A percentile compares a stretch with the other conserved stretches of the same genome.
Conservation (phyloP, 2,329 filamentous ascomycete species). For the Fusarium sp. region DNA sequence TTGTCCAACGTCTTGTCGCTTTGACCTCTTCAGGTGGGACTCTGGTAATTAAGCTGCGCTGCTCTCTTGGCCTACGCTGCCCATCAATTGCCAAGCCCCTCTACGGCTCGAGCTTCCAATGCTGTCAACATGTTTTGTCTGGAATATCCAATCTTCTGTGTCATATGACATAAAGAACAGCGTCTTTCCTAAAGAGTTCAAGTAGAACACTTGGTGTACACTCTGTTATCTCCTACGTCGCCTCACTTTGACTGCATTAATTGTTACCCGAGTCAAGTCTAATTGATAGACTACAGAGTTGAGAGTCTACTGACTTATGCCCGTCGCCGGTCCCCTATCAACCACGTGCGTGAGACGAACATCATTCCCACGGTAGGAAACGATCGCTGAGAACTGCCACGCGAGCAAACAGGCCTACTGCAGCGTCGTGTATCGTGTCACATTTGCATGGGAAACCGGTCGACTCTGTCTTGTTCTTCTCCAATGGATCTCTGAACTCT, state of each 20-base stretch:
- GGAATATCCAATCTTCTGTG: neutral
- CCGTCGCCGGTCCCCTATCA: neutral
- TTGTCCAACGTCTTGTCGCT: neutral
- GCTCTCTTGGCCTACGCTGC: neutral
- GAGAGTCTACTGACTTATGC: constrained; percentile 4
- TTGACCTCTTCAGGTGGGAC: constrained; percentile 3
- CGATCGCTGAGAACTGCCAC: constrained; percentile 24
- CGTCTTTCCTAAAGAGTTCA: neutral
- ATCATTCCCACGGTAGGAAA: constrained; percentile 22
- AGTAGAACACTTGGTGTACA: neutral
- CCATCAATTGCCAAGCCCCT: constrained; percentile 8
- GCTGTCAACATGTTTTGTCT: neutral
- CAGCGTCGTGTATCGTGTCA: constrained; percentile 25
- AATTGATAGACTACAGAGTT: neutral
- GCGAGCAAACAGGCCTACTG: constrained; percentile 28
- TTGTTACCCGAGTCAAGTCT: neutral
- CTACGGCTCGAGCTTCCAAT: constrained; percentile 1
- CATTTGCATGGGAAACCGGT: constrained; percentile 6
- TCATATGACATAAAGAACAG: neutral
- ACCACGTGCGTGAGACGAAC: constrained; percentile 30
- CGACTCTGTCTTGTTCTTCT: constrained; percentile 1
- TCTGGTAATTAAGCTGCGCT: neutral
- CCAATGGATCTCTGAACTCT: neutral
- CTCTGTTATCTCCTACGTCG: neutral
- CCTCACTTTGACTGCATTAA: neutral